Evolutionary conservation across 78 protist species (phyloP).

Genomic region (Emiliania huxleyi): DNA sequence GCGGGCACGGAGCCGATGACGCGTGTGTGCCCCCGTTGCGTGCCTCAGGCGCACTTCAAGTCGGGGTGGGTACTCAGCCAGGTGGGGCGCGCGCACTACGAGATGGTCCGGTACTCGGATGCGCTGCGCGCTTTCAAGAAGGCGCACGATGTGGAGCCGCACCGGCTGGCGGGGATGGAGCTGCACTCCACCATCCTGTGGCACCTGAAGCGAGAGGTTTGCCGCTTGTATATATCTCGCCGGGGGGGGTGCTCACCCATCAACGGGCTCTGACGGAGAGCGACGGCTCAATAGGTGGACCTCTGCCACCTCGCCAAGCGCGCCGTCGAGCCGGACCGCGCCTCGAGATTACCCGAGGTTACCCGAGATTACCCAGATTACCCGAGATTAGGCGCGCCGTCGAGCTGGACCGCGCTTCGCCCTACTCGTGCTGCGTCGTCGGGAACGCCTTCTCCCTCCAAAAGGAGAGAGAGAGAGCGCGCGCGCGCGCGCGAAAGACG

Average conservation of each 20-base stretch:
- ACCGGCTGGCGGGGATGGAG: slow-evolving; percentile 65
- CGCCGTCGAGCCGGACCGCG: background rate
- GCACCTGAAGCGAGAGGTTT: slow-evolving; percentile 64
- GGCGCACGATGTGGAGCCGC: slow-evolving; percentile 42
- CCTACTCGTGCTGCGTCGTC: slow-evolving; percentile 67
- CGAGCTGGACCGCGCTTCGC: background rate
- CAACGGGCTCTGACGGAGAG: no score
- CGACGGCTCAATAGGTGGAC: no score
- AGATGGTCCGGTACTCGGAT: slow-evolving; percentile 36
- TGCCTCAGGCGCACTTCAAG: background rate
- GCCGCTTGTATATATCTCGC: background rate
- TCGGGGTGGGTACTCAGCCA: slow-evolving; percentile 40
- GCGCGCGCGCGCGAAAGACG: no score
- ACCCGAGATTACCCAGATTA: no score
- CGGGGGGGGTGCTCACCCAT: no score
- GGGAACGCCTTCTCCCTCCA: slow-evolving; percentile 72
- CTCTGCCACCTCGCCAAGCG: background rate
- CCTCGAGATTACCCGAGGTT: no score
- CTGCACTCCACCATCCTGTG: slow-evolving; percentile 81
- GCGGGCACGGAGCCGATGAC: no score
- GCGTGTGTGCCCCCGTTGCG: no score
- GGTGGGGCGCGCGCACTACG: slow-evolving; percentile 46
- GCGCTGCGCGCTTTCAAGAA: slow-evolving; percentile 22
- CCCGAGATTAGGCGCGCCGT: no score
- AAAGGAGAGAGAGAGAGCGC: no score